Base-by-base conservation (phyloP, 192 early-diverging fungal species). In the Backusella australiensis region DNA sequence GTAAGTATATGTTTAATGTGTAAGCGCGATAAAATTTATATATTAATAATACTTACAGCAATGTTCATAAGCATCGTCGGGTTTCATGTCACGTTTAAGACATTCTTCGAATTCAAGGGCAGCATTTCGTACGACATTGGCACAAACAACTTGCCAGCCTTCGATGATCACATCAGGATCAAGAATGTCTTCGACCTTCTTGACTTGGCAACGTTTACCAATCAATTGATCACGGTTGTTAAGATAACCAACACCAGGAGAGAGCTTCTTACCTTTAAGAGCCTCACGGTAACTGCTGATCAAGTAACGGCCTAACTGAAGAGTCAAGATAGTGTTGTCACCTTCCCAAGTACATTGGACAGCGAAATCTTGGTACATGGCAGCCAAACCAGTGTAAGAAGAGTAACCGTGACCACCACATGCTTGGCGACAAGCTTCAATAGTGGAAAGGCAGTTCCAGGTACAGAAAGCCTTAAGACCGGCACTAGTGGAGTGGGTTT, bases 381-480 rank as follows among this genome's bases (percentile, higher is more conserved):
- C 88, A 53, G 96, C 91, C 21, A 97, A 90, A 3, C 94, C 96
- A 3, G 96, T 94, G 89, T 96, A 96, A 17, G 93, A 90, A 77
- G 93, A 94, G 86, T 97, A 97, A 34, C 96, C 96, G 75, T 97
- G 96, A 39, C 96, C 96, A 78, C 96, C 96, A 69, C 93, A 88
- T 17, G 94, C 86, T 85, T 96, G 96, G 41, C 96, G 90, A 84
- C 94, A 96, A 81, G 95, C 91, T 82, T 97, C 95, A 73, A 97
- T 97, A 63, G 92, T 94, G 79, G 91, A 91, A 44, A 96, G 87
- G 39, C 92, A 93, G 78, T 91, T 93, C 93, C 95, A 96, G 8
- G 96, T 97, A 83, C 94, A 95, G 80, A 96, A 96, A 66, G 94
- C 94, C 83, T 97, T 97, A 74, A 97, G 87, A 56, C 96, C 96